Evolutionary conservation across 345 rosid genomes (phyloP).

Genomic region (Citrus sinensis): DVS_A1.0 CM039162.1:25027001-25027500

Average conservation of each 20-base stretch:
- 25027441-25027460: slow-evolving; percentile 5
- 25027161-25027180: slow-evolving; percentile 9
- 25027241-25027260: slow-evolving; percentile 38
- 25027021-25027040: slow-evolving; percentile 87
- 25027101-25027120: background rate
- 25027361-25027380: slow-evolving; percentile 78
- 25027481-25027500: slow-evolving; percentile 96
- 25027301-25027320: slow-evolving; percentile 17
- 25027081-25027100: background rate
- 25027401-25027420: slow-evolving; percentile 1
- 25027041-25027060: slow-evolving; percentile 81
- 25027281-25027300: background rate
- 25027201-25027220: slow-evolving; percentile 83
- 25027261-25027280: background rate
- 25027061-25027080: background rate
- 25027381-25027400: background rate
- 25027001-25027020: slow-evolving; percentile 76
- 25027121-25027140: background rate
- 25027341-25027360: slow-evolving; percentile 84
- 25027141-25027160: background rate
- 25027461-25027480: slow-evolving; percentile 39
- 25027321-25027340: slow-evolving; percentile 81
- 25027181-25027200: slow-evolving; percentile 71
- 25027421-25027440: background rate
- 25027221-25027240: slow-evolving; percentile 77